Base-by-base conservation (phyloP, 2,329 filamentous ascomycete species). In the Cercospora beticola region DNA sequence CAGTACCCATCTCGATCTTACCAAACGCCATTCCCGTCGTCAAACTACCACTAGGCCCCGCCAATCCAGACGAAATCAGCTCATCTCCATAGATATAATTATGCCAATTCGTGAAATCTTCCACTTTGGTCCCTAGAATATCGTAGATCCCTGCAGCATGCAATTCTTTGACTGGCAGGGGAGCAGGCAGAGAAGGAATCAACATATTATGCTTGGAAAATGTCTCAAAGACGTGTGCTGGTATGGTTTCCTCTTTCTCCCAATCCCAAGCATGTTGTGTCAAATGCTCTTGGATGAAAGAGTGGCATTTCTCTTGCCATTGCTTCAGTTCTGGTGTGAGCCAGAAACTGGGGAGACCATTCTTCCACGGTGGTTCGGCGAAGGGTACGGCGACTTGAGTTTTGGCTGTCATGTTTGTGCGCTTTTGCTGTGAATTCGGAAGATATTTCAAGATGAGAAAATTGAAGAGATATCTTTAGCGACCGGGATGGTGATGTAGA, bases 71-170 rank as follows among this genome's bases (percentile, higher is more conserved):
- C 14, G 90, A 85, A 16, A 84, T 81, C 86, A 93, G 88, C 86
- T 92, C 91, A 74, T 93, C 90, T 4, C 82, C 80, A 75, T 89
- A 93, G 62, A 93, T 92, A 64, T 88, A 83, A 0, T 85, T 87
- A 76, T 93, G 90, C 9, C 92, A 82, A 72, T 89, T 89, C 74
- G 92, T 90, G 81, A 89, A 93, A 28, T 93, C 89, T 75, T 93
- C 90, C 1, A 93, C 86, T 71, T 87, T 88, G 1, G 90, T 78
- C 1, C 89, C 90, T 0, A 89, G 81, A 49, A 93, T 86, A 73
- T 90, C 86, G 67, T 88, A 81, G 57, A 93, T 88, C 0, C 88
- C 90, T 18, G 90, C 75, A 56, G 82, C 85, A 78, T 89, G 89
- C 69, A 92, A 80, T 87, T 89, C 90, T 60, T 85, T 84, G 0